phyloP scores from a whole-genome alignment of 2,329 filamentous ascomycete species.

The Neonectria magnoliae region DNA sequence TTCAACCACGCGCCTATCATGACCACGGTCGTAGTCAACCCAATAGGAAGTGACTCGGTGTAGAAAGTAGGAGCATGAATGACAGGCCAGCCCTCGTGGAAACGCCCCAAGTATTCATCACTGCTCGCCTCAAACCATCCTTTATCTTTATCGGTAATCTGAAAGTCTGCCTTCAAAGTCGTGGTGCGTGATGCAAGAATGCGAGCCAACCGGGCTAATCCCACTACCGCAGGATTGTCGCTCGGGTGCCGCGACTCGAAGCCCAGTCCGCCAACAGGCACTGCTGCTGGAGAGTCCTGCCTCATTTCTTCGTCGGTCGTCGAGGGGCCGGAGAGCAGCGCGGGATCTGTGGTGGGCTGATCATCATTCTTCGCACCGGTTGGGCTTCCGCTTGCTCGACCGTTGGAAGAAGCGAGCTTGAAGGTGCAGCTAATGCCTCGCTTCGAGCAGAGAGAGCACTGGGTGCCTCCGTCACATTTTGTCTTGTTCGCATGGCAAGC shows the following conservation, averaged over 20 bases:
- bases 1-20: constrained; percentile 54
- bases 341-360: background rate
- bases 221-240: constrained; percentile 19
- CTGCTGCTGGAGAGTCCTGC: constrained; percentile 5
- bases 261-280: constrained; percentile 7
- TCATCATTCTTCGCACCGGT: background rate
- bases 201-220: constrained; percentile 21
- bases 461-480: constrained; percentile 54
- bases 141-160: constrained; percentile 20
- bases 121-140: constrained; percentile 32
- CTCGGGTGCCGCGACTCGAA: constrained; percentile 10
- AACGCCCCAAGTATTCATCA: constrained; percentile 50
- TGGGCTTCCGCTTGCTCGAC: constrained; percentile 17
- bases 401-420: constrained; percentile 33
- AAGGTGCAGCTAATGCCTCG: constrained; percentile 52
- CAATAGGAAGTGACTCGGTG: constrained; percentile 42
- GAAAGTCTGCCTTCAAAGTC: constrained; percentile 21
- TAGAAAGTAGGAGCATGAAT: constrained; percentile 51
- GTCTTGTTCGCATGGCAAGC: constrained; percentile 57
- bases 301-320: background rate
- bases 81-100: constrained; percentile 55
- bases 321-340: background rate
- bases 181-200: constrained; percentile 17
- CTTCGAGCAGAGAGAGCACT: constrained; percentile 53
- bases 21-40: constrained; percentile 44